phyloP scores from a whole-genome alignment of 2,329 filamentous ascomycete species.

The Emergomyces africanus region DNA sequence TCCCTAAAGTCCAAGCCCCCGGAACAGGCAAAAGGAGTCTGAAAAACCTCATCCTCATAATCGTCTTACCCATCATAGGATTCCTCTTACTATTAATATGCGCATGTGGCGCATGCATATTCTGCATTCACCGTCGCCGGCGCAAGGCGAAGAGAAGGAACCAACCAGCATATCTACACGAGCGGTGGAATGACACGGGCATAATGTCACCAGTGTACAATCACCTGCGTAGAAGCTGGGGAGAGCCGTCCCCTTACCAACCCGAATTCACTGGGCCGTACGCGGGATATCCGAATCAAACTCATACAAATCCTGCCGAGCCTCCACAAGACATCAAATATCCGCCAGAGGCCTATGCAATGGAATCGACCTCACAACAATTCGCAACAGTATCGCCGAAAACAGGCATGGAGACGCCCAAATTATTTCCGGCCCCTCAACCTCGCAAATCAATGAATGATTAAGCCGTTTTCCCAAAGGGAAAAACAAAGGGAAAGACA shows the following conservation, averaged over 20 bases:
- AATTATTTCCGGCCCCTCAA: neutral
- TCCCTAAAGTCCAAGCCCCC: slow-evolving; percentile 12
- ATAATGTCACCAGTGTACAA: slow-evolving; percentile 15
- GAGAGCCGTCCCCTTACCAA: slow-evolving; percentile 4
- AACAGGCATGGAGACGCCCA: neutral
- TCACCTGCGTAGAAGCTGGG: slow-evolving; percentile 17
- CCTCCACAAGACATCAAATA: slow-evolving; percentile 9
- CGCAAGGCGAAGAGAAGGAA: slow-evolving; percentile 19
- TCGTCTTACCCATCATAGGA: slow-evolving; percentile 31
- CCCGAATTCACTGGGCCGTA: neutral
- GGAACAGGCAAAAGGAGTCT: slow-evolving; percentile 3
- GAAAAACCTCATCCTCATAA: slow-evolving; percentile 27
- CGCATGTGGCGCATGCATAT: slow-evolving; percentile 27
- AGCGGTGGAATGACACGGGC: slow-evolving; percentile 24
- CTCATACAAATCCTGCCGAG: neutral
- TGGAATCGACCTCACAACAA: slow-evolving; percentile 4
- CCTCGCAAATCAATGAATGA: neutral
- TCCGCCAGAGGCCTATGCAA: slow-evolving; percentile 8
- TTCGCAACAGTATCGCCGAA: neutral
- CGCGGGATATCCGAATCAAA: neutral
- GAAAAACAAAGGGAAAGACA: neutral
- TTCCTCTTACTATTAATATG: slow-evolving; percentile 26
- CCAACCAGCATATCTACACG: slow-evolving; percentile 19
- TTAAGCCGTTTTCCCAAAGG: neutral
- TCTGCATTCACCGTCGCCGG: slow-evolving; percentile 31